Conservation (phyloP, 2,329 filamentous ascomycete genomes). For the Calonectria ilicicola region DNA sequence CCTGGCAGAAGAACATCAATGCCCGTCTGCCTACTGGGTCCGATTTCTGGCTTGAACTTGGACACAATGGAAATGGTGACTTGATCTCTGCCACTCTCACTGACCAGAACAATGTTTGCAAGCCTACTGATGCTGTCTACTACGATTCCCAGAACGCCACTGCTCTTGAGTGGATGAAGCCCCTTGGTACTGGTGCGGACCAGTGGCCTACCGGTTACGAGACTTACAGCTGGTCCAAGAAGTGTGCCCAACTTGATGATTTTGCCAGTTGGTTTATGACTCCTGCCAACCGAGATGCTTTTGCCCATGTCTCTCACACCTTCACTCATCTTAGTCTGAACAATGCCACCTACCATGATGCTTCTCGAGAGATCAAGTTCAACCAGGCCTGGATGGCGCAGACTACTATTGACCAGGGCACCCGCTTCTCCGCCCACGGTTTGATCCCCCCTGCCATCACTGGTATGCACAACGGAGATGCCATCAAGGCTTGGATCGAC, state of each 20-base stretch:
- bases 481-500: conserved; percentile 30
- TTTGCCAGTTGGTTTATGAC: conserved; percentile 32
- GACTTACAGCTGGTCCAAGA: conserved; percentile 20
- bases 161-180: conserved; percentile 28
- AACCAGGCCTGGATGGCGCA: conserved; percentile 31
- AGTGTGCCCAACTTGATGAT: conserved; percentile 25
- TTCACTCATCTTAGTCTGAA: conserved; percentile 31
- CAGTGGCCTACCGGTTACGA: conserved; percentile 24
- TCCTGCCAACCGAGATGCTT: conserved; percentile 28
- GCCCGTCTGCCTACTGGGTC: conserved; percentile 28
- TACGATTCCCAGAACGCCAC: conserved; percentile 20
- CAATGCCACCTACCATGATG: conserved; percentile 33
- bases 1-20: conserved; percentile 31
- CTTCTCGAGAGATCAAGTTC: conserved; percentile 29
- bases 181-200: conserved; percentile 21
- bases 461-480: conserved; percentile 32
- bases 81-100: conserved; percentile 18
- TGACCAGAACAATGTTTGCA: not conserved
- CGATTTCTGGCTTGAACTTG: conserved; percentile 28
- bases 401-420: conserved; percentile 27
- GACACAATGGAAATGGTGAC: conserved; percentile 34
- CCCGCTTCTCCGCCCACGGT: conserved; percentile 25
- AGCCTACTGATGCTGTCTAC: conserved; percentile 16
- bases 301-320: conserved; percentile 32
- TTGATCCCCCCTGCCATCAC: conserved; percentile 32